Base-by-base conservation (phyloP, 805 yeast genomes). In the Saccharomycopsis guyanensis region DNA sequence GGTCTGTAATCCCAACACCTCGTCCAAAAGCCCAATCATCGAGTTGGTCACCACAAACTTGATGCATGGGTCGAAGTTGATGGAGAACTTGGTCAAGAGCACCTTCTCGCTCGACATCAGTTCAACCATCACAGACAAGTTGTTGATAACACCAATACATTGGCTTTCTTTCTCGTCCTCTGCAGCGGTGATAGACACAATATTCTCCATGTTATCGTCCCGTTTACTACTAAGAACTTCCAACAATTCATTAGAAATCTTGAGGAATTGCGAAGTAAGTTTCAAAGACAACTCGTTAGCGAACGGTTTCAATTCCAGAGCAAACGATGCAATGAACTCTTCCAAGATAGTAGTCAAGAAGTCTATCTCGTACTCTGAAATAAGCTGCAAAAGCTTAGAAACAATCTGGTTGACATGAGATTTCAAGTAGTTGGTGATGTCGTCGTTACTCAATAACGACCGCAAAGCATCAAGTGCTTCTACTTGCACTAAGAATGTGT, bases 271-370 rank as follows among this genome's bases (percentile, higher is more conserved):
- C 16, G 73, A 73, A 3, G 74, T 77, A 51, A 85, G 66, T 50
- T 76, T 79, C 4, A 65, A 59, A 3, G 80, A 81, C 45, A 84
- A 63, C 50, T 82, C 82, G 20, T 71, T 65, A 4, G 95, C 91
- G 65, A 86, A 91, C 16, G 97, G 97, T 42, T 88, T 86, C 52
- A 93, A 70, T 63, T 91, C 94, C 47, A 77, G 82, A 1, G 95
- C 75, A 63, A 86, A 94, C 50, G 76, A 73, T 58, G 88, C 96
- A 29, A 93, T 96, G 60, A 93, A 86, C 47, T 87, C 88, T 66
- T 93, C 97, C 81, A 93, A 87, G n/a, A 91, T 95, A 41, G 80
- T 83, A 5, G 94, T 76, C 19, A 93, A 70, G 32, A 86, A 75
- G 58, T 94, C 98, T 52, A 82, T 75, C 58, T 93, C 98, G 55